Evolutionary conservation across 2,329 filamentous ascomycete genomes (phyloP).

Genomic region (Fusarium sp.): DNA sequence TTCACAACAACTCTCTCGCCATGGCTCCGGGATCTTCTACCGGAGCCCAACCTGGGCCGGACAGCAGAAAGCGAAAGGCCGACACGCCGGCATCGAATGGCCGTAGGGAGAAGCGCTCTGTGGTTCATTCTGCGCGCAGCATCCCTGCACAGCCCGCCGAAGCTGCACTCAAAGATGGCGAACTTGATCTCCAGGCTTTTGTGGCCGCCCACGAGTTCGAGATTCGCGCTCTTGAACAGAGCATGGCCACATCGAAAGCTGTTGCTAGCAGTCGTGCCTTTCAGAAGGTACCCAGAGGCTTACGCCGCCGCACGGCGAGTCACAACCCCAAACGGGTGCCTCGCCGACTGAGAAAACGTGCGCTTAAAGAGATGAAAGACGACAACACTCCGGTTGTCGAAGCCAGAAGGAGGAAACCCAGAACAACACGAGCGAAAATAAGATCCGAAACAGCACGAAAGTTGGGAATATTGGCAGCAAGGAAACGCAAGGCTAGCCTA

Average conservation of each 20-base stretch:
- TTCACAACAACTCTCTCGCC: conserved; percentile 18
- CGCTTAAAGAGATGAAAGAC: conserved; percentile 79
- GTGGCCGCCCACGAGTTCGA: conserved; percentile 88
- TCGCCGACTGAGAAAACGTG: conserved; percentile 75
- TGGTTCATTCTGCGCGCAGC: conserved; percentile 57
- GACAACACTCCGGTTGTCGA: conserved; percentile 90
- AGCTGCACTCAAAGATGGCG: conserved; percentile 71
- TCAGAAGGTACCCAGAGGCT: conserved; percentile 84
- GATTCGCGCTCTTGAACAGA: conserved; percentile 84
- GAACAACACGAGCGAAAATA: conserved; percentile 66
- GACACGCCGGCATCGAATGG: conserved; percentile 31
- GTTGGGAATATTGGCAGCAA: conserved; percentile 70
- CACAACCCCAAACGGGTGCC: conserved; percentile 95
- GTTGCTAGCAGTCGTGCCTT: conserved; percentile 77
- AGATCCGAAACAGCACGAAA: conserved; percentile 81
- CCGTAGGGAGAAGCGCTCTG: conserved; percentile 55
- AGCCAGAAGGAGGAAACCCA: conserved; percentile 68
- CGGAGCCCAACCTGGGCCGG: conserved; percentile 40
- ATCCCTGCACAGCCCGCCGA: conserved; percentile 63
- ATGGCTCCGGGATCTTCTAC: conserved; percentile 43
- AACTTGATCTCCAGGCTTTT: conserved; percentile 86
- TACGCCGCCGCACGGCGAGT: conserved; percentile 89
- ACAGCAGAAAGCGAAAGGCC: conserved; percentile 43
- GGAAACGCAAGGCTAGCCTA: conserved; percentile 58
- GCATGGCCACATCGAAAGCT: conserved; percentile 78